Evolutionary conservation across 2,329 filamentous ascomycete genomes (phyloP).

Genomic region (Pseudogymnoascus sp.): DNA sequence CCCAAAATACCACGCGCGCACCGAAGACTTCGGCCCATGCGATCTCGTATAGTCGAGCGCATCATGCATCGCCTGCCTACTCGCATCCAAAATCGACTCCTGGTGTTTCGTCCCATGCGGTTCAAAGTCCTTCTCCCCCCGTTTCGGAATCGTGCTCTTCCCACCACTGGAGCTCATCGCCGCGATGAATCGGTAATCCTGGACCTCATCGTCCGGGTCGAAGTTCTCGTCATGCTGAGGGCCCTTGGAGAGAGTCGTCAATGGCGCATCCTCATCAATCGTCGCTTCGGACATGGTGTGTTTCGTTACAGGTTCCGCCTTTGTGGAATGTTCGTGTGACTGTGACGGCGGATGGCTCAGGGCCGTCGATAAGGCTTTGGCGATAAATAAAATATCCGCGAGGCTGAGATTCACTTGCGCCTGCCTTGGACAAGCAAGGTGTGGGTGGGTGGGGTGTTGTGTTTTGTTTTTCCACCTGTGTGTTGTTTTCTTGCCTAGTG

Average conservation of each 20-base stretch:
- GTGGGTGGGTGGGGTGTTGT: not conserved
- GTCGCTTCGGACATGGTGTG: slow-evolving; percentile 8
- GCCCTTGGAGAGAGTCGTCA: slow-evolving; percentile 17
- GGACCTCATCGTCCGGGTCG: slow-evolving; percentile 68
- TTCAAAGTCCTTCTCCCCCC: slow-evolving; percentile 96
- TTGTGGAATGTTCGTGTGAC: not conserved
- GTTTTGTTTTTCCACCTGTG: not conserved
- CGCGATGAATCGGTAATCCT: slow-evolving; percentile 74
- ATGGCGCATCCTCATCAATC: slow-evolving; percentile 28
- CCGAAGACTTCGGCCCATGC: slow-evolving; percentile 59
- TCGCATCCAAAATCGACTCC: slow-evolving; percentile 68
- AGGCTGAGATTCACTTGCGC: not conserved
- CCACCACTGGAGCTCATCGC: slow-evolving; percentile 44
- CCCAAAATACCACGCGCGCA: slow-evolving; percentile 68
- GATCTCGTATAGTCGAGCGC: slow-evolving; percentile 71
- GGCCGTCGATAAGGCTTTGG: not conserved
- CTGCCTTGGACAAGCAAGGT: not conserved
- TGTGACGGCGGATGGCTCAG: not conserved
- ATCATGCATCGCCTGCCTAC: slow-evolving; percentile 80
- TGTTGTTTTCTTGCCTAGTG: not conserved
- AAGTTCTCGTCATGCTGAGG: slow-evolving; percentile 39
- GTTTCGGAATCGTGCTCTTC: slow-evolving; percentile 65
- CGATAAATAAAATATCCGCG: slow-evolving; percentile 3
- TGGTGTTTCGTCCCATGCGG: slow-evolving; percentile 82
- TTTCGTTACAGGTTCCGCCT: not conserved